Conservation (phyloP, 2,329 filamentous ascomycete genomes). For the Sclerotinia subarctica region DNA sequence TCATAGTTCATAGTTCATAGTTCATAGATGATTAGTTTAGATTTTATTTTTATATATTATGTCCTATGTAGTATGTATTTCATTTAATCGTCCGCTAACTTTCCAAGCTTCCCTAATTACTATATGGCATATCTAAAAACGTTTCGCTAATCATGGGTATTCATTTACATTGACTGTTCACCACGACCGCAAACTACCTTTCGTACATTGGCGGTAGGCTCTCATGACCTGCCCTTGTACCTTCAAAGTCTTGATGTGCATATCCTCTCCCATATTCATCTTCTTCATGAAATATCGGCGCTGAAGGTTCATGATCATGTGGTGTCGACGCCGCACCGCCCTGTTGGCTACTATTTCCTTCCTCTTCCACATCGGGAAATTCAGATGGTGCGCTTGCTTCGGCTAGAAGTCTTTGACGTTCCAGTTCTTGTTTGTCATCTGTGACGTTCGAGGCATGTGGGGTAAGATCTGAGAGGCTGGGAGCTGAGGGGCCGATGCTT, state of each 20-base stretch:
- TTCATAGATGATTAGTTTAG: not conserved
- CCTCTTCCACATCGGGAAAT: slow-evolving; percentile 49
- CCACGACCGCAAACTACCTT: slow-evolving; percentile 19
- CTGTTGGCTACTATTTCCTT: slow-evolving; percentile 31
- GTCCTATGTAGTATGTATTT: not conserved
- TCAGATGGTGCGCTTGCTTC: slow-evolving; percentile 52
- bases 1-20: no score
- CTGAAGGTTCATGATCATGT: slow-evolving; percentile 47
- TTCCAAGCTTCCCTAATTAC: not conserved
- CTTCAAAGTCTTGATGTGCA: slow-evolving; percentile 24
- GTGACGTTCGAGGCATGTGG: slow-evolving; percentile 31
- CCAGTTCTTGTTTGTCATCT: slow-evolving; percentile 72
- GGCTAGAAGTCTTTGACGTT: slow-evolving; percentile 51
- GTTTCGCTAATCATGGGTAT: not conserved
- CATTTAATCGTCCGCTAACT: not conserved
- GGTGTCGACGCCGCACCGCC: slow-evolving; percentile 9
- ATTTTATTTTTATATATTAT: not conserved
- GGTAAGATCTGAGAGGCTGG: slow-evolving; percentile 31
- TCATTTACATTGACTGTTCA: not conserved
- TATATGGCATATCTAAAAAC: not conserved
- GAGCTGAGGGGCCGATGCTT: slow-evolving; percentile 30
- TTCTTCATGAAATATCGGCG: slow-evolving; percentile 56
- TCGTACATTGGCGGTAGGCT: slow-evolving; percentile 36
- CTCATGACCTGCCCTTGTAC: slow-evolving; percentile 26
- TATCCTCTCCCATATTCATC: slow-evolving; percentile 45